Base-by-base conservation (phyloP, 768 basidiomycete genomes). In the Brasilioporus rufonigricans region DNA sequence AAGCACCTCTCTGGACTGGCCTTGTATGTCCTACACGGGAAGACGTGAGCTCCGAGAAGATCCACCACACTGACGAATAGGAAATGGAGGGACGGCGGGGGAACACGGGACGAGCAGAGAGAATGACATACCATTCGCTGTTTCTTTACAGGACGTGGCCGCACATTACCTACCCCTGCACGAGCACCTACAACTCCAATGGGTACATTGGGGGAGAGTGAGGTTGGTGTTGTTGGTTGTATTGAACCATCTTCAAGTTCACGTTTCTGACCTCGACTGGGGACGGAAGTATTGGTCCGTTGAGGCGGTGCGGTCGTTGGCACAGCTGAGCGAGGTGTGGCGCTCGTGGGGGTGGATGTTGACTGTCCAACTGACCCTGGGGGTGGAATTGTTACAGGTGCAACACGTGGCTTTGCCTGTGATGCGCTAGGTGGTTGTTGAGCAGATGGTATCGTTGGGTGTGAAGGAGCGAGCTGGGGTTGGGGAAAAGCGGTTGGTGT, bases 111-210 rank as follows among this genome's bases (percentile, higher is more conserved):
- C 45, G 23, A 38, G 24, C 19, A 11, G 9, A 26, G 14, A 11
- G 9, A n/a, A 26, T 14, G 43, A 54, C 83, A 63, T 61, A 89
- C 88, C 83, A 87, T 76, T 57, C 86, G 79, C 65, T 83, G 86
- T 71, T 87, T 90, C 79, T 91, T 91, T 40, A 85, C 65, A 21
- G 88, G 88, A 60, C 88, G 76, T 27, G 87, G 86, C 52, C 84
- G 76, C 14, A 77, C 80, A 44, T 77, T 80, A 9, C 75, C 76
- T 35, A 74, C 76, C 18, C 86, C 87, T 11, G 85, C 82, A 61
- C 82, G 82, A 26, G 84, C 78, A 60, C 78, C 78, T 16, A 81
- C 62, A 16, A 78, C 67, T 32, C 63, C 63, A 26, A 70, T 53
- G 13, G 68, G 57, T 14, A 59, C 55, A 32, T 55, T 69, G 18